These are phyloP conservation scores for Suillus occidentalis DNA, from an alignment of 768 basidiomycete species.

Conservation along the genomic window DNA sequence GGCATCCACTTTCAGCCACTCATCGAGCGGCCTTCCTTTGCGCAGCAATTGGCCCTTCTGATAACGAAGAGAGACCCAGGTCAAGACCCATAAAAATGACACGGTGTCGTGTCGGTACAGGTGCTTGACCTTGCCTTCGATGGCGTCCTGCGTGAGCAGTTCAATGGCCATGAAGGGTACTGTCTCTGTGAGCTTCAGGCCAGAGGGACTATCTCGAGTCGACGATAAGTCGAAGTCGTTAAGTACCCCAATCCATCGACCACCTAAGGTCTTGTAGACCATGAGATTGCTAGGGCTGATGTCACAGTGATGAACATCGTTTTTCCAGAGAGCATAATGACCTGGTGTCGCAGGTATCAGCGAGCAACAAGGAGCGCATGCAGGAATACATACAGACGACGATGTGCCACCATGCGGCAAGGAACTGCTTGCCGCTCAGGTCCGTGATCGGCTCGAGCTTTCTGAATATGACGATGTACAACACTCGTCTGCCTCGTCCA, in stretches of 20 bases:
- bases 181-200: slow-evolving; percentile 11
- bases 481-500: slow-evolving; percentile 12
- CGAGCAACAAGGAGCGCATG: neutral
- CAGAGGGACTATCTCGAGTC: neutral
- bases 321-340: slow-evolving; percentile 8
- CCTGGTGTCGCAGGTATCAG: neutral
- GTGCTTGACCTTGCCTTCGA: neutral
- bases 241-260: slow-evolving; percentile 8
- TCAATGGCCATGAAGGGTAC: slow-evolving; percentile 14
- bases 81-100: slow-evolving; percentile 2
- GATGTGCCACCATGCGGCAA: slow-evolving; percentile 7
- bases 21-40: neutral
- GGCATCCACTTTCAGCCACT: neutral
- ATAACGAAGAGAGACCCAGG: neutral
- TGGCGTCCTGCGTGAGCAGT: neutral
- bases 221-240: slow-evolving; percentile 13
- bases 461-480: slow-evolving; percentile 5
- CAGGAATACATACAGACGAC: neutral
- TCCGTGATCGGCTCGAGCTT: slow-evolving; percentile 6
- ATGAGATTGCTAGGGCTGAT: slow-evolving; percentile 13
- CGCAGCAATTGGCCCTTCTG: neutral
- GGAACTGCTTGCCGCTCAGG: neutral
- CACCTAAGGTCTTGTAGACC: slow-evolving; percentile 1
- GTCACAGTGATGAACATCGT: slow-evolving; percentile 7
- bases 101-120: neutral